Base-by-base conservation (phyloP, 2,329 filamentous ascomycete genomes). In the Trichophyton benhamiae region DNA sequence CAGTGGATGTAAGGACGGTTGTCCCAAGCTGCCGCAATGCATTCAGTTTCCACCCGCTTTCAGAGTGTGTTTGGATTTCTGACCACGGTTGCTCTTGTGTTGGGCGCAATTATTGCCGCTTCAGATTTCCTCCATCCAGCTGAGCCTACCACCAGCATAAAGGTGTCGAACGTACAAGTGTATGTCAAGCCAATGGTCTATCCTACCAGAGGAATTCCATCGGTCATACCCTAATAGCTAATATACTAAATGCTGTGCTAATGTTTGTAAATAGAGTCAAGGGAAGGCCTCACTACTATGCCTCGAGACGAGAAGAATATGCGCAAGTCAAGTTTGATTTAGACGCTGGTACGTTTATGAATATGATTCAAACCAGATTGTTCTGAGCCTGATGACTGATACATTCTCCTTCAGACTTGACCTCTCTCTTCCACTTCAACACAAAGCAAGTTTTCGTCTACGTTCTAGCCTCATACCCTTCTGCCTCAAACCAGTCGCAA, bases 31-130 rank as follows among this genome's bases (percentile, higher is more conserved):
- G 49, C 71, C 77, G 80, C 63, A 64, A 97, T 99, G 94, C 87
- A 96, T 77, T 95, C 89, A 71, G 83, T 87, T 55, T 77, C 95
- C 57, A 90, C 88, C 65, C 89, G 94, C 67, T 75, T 87, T 67
- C 94, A 99, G 76, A 92, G 90, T 77, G 87, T 91, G 74, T 99
- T 99, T 74, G 91, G 94, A 75, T 96, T 95, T 84, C 96, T 97
- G 81, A 97, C 94, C 17, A 95, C 91, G 27, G 91, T 96, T 65
- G 87, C 88, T 62, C 94, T 95, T 71, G 83, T 83, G 62, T 82
- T 96, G 60, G 91, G 85, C 59, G 83, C 82, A 60, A 77, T 95
- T 62, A 89, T 96, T 68, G 91, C 92, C 57, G 78, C 87, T 58
- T 91, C 90, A 44, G 89, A 91, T 69, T 75, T 96, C 11, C 58